A percentile compares a stretch with the other conserved stretches of the same genome.
These are phyloP conservation scores for Skeletonema marinoi DNA, from an alignment of 108 stramenopile species.

Conservation along the genomic window DNA sequence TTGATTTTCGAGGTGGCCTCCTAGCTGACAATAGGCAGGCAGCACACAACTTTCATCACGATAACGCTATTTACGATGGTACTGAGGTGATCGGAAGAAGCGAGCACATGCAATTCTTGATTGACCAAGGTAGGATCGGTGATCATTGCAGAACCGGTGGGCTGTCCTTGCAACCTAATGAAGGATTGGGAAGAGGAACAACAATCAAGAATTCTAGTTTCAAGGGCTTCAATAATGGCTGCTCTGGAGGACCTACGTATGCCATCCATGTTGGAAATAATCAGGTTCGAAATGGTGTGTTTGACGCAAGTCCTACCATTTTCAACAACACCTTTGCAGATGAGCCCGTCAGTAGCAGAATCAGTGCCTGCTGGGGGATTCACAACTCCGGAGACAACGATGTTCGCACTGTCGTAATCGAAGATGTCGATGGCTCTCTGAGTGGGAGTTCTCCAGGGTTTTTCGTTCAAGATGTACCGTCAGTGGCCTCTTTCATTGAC, in stretches of 20 bases:
- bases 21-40: conserved; percentile 33
- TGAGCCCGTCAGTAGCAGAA: not conserved
- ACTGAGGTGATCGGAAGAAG: conserved; percentile 22
- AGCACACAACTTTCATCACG: conserved; percentile 1
- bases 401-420: conserved; percentile 8
- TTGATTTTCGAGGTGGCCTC: conserved; percentile 15
- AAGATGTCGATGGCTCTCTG: conserved; percentile 9
- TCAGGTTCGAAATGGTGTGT: conserved; percentile 13
- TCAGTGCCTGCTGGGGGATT: conserved; percentile 5
- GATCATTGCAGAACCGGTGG: conserved; percentile 7
- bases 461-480: conserved; percentile 3
- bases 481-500: conserved; percentile 1
- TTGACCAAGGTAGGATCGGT: conserved; percentile 8
- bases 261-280: conserved; percentile 12
- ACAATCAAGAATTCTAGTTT: conserved; percentile 6
- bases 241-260: not conserved
- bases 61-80: conserved; percentile 22
- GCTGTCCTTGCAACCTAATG: conserved; percentile 9
- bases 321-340: conserved; percentile 16
- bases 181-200: conserved; percentile 7
- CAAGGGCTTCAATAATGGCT: conserved; percentile 7
- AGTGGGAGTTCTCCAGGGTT: conserved; percentile 6
- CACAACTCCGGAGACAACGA: conserved; percentile 1
- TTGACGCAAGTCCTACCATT: conserved; percentile 8
- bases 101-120: conserved; percentile 21